A percentile compares a stretch with the other conserved stretches of the same genome.
These are phyloP conservation scores for Tricholomella constricta DNA, from an alignment of 768 basidiomycete genomes.

Conservation along the genomic window DNA sequence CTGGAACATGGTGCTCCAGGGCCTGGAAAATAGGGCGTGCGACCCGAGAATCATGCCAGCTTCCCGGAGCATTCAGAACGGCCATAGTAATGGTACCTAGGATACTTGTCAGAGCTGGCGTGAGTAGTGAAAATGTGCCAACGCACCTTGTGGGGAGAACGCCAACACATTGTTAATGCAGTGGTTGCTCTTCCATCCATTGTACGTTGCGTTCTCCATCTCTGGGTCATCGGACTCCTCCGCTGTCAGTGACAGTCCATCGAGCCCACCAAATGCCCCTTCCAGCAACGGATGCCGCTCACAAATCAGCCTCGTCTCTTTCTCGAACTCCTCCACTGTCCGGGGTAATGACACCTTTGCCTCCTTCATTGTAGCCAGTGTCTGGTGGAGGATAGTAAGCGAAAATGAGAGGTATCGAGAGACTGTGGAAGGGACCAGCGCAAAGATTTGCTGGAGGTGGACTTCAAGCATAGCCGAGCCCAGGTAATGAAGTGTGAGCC, in stretches of 20 bases:
- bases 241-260: slow-evolving; percentile 37
- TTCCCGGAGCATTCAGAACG: slow-evolving; percentile 38
- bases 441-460: slow-evolving; percentile 46
- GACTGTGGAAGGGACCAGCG: slow-evolving; percentile 38
- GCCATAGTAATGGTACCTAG: slow-evolving; percentile 35
- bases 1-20: slow-evolving; percentile 26
- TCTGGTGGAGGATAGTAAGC: slow-evolving; percentile 29
- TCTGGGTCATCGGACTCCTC: slow-evolving; percentile 38
- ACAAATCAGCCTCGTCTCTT: slow-evolving; percentile 25
- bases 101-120: neutral
- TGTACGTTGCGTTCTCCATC: slow-evolving; percentile 45
- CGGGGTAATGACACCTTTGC: slow-evolving; percentile 28
- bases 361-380: slow-evolving; percentile 30
- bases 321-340: slow-evolving; percentile 28
- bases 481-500: slow-evolving; percentile 43
- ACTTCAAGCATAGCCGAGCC: slow-evolving; percentile 43
- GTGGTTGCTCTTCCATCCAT: slow-evolving; percentile 45
- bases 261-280: slow-evolving; percentile 43
- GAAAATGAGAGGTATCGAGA: slow-evolving; percentile 38
- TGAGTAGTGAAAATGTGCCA: too few relatives aligned
- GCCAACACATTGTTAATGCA: slow-evolving; percentile 37
- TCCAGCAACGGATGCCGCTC: slow-evolving; percentile 33
- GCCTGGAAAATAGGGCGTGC: slow-evolving; percentile 32
- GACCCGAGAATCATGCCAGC: slow-evolving; percentile 44
- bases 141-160: slow-evolving; percentile 25